Evolutionary conservation across 2,329 filamentous ascomycete species (phyloP), one percentile per base, ranked within the genome.

Genomic region (Fusarium sp.): DNA sequence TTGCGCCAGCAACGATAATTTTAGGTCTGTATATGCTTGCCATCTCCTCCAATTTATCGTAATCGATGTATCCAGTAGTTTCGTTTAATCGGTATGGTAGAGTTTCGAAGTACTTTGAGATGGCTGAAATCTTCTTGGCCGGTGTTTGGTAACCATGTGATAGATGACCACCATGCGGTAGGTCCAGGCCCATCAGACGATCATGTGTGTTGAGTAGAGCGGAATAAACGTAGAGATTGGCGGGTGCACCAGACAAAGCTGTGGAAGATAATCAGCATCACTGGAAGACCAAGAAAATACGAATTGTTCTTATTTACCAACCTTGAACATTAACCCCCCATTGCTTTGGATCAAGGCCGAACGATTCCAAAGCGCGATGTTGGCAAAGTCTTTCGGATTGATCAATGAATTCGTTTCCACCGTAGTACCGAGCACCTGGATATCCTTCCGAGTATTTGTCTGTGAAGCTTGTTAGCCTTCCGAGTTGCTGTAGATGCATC

Each of bases 381-480:
- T 98, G 96, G 82, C 95, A 98, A 49, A 97, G 85, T 48, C 91
- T 85, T 84, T 98, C 95, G 8, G 95, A 89, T 77, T 93, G 88
- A 77, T 98, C 95, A 77, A 98, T 98, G 81, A 94, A 94, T 82
- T 98, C 92, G 80, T 98, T 98, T 70, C 95, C 95, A 56, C 95
- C 95, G 78, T 98, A 98, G 84, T 98, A 98, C 78, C 95, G 88
- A 65, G 95, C 95, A 59, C 96, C 96, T 31, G 95, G 96, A 77
- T 99, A 99, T 53, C 96, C 96, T 81, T 99, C 96, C 1, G 96
- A 98, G 84, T 99, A 99, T 81, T 99, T 98, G 83, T 98, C 93
- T 92, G 76, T 19, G 18, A n/a, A 23, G 25, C 9, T 31, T 12
- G 21, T 67, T 55, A 65, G 58, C 19, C 19, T 31, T 19, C 21